phyloP scores from a whole-genome alignment of 768 basidiomycete species.

The Crucibulum laeve region DNA sequence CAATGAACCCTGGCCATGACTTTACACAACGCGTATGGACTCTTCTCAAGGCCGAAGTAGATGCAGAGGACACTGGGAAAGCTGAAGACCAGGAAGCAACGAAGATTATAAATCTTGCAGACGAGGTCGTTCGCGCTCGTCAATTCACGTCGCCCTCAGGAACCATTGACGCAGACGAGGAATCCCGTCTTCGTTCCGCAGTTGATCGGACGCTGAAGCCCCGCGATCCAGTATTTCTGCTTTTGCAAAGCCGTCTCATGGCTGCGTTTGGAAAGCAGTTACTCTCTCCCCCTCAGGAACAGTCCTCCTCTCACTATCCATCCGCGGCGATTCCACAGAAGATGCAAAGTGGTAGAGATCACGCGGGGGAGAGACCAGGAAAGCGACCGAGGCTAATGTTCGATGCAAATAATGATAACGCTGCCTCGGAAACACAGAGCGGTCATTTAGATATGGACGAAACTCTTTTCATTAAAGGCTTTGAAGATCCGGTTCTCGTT shows the following conservation, averaged over 20 bases:
- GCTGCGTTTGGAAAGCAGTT: constrained; percentile 28
- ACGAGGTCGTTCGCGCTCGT: constrained; percentile 63
- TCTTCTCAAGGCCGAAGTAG: constrained; percentile 56
- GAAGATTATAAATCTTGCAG: constrained; percentile 65
- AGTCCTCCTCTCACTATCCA: not conserved
- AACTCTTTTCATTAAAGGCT: constrained; percentile 46
- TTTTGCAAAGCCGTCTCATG: constrained; percentile 58
- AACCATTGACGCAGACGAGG: constrained; percentile 34
- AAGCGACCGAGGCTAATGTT: constrained; percentile 16
- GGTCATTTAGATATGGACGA: not conserved
- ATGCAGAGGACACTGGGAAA: constrained; percentile 15
- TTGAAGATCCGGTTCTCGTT: constrained; percentile 59
- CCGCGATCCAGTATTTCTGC: constrained; percentile 60
- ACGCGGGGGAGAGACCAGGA: constrained; percentile 8
- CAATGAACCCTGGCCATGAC: constrained; percentile 15
- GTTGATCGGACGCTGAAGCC: constrained; percentile 61
- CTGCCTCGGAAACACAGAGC: not conserved
- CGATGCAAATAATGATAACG: not conserved
- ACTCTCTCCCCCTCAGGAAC: constrained; percentile 3
- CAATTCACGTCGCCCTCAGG: constrained; percentile 13
- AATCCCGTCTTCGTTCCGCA: constrained; percentile 48
- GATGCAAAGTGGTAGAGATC: constrained; percentile 30
- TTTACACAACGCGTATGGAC: constrained; percentile 65
- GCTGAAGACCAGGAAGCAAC: constrained; percentile 27
- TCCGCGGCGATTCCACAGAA: constrained; percentile 19